Percentiles rank a stretch among this genome's conserved stretches.
These are phyloP conservation scores for Pharus latifolius DNA, from an alignment of 176 grass and related monocot genomes.

Conservation along the genomic window DNA sequence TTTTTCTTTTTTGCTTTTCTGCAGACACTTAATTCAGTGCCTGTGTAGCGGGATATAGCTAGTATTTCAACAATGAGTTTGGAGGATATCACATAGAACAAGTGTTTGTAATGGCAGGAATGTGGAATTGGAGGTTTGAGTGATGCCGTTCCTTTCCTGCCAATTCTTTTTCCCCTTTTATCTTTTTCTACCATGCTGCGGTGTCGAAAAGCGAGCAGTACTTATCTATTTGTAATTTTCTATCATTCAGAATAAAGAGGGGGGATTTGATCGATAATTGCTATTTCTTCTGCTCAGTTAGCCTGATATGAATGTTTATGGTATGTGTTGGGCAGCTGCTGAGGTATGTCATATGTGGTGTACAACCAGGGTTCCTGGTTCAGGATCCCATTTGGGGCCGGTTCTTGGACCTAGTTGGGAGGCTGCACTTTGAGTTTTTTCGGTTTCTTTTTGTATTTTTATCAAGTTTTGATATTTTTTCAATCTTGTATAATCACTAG, in stretches of 20 bases:
- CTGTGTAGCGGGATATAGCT: conserved; percentile 20
- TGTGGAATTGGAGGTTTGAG: conserved; percentile 20
- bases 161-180: conserved; percentile 9
- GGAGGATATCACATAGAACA: neutral
- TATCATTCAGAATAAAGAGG: conserved; percentile 42
- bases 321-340: neutral
- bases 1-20: neutral
- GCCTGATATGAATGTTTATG: neutral
- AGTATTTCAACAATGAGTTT: conserved; percentile 9
- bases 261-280: neutral
- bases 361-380: neutral
- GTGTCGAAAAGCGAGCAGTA: conserved; percentile 15
- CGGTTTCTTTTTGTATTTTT: too few species aligned
- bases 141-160: conserved; percentile 28
- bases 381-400: too few species aligned
- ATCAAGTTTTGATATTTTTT: too few species aligned
- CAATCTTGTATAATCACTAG: too few species aligned
- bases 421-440: too few species aligned
- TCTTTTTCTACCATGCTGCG: conserved; percentile 13
- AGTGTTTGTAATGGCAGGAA: conserved; percentile 7
- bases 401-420: too few species aligned
- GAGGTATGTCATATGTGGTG: neutral
- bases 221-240: conserved; percentile 25
- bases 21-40: conserved; percentile 13
- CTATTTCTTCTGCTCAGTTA: neutral